Evolutionary conservation across 345 rosid species (phyloP).

Genomic region (Eucalyptus erythrocorys): DNA sequence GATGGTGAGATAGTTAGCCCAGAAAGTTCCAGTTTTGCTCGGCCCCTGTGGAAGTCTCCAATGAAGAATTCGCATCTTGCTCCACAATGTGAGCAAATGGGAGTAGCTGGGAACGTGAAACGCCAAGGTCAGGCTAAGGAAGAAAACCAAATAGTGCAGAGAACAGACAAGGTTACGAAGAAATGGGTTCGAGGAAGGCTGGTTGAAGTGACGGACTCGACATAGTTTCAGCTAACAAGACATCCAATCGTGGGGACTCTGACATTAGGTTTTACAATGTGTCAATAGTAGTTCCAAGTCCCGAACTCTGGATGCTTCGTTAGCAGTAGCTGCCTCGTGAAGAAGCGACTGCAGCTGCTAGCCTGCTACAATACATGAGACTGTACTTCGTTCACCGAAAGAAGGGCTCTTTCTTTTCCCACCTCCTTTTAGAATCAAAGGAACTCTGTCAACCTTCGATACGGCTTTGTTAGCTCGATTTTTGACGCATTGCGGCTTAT

Average conservation of each 20-base stretch:
- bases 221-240: neutral
- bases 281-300: neutral
- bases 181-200: conserved; percentile 8
- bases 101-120: neutral
- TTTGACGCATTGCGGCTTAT: neutral
- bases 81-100: neutral
- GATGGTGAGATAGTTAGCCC: neutral
- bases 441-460: neutral
- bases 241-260: neutral
- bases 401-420: neutral
- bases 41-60: neutral
- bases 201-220: neutral
- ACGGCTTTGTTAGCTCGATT: neutral
- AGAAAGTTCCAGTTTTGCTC: neutral
- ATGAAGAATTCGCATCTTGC: neutral
- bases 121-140: neutral
- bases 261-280: neutral
- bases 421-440: neutral
- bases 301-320: neutral
- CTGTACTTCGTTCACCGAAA: neutral
- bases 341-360: neutral
- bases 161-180: neutral
- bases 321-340: neutral
- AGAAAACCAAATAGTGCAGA: neutral
- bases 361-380: neutral